These are phyloP conservation scores for Podospora pseudocomata DNA, from an alignment of 495 filamentous ascomycete genomes.

Conservation along the genomic window DNA sequence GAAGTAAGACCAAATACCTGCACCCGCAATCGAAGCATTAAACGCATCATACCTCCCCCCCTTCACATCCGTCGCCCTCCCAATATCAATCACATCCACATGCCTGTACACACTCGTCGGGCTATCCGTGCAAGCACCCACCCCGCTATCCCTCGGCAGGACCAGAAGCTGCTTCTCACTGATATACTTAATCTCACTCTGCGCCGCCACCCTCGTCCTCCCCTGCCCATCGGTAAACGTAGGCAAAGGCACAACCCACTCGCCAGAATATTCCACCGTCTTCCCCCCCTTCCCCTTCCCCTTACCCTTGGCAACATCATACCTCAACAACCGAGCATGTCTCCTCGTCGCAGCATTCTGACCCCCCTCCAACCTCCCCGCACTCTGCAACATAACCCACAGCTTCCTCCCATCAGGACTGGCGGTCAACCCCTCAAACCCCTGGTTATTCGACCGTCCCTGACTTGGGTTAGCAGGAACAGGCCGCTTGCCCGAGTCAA, in stretches of 20 bases:
- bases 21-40: not conserved
- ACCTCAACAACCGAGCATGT: conserved; percentile 61
- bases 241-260: conserved; percentile 68
- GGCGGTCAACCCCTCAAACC: conserved; percentile 67
- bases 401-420: conserved; percentile 61
- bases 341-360: conserved; percentile 36
- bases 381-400: conserved; percentile 66
- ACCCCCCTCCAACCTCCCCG: conserved; percentile 61
- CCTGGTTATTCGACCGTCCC: conserved; percentile 71
- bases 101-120: conserved; percentile 64
- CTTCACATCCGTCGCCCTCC: conserved; percentile 62
- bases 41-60: conserved; percentile 50
- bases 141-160: conserved; percentile 61
- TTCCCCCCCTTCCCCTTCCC: not conserved
- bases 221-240: conserved; percentile 43
- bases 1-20: conserved; percentile 13
- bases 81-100: conserved; percentile 68
- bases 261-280: conserved; percentile 45
- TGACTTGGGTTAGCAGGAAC: conserved; percentile 53
- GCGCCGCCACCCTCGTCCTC: conserved; percentile 56
- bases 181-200: conserved; percentile 68
- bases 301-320: conserved; percentile 50
- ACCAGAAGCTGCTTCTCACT: conserved; percentile 64
- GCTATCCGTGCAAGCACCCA: conserved; percentile 54
- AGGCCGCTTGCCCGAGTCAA: conserved; percentile 42